phyloP scores from a whole-genome alignment of 495 filamentous ascomycete species.

The Filosporella fistucella region DNA sequence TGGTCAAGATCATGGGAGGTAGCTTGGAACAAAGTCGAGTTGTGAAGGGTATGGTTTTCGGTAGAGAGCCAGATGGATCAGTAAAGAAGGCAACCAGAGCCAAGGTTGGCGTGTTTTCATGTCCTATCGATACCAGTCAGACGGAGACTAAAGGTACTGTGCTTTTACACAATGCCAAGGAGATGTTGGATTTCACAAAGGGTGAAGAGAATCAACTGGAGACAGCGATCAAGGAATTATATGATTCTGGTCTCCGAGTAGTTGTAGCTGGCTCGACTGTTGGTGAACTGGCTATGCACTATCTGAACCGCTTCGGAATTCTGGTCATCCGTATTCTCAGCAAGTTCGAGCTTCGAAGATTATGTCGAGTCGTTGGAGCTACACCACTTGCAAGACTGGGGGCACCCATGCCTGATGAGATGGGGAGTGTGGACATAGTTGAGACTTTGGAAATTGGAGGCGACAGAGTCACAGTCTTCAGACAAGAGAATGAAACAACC shows the following conservation, averaged over 20 bases:
- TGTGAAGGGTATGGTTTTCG: conserved; percentile 98
- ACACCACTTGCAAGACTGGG: conserved; percentile 93
- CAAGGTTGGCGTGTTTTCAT: conserved; percentile 95
- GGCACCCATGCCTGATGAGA: conserved; percentile 99
- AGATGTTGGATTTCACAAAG: conserved; percentile 98
- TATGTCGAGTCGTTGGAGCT: conserved; percentile 95
- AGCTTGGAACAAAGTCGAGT: conserved; percentile 88
- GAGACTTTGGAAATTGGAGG: conserved; percentile 98
- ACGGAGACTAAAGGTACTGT: conserved; percentile 99
- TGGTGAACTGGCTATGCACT: conserved; percentile 94
- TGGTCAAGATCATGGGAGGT: conserved; percentile 99
- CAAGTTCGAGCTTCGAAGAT: conserved; percentile 91
- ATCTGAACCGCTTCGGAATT: conserved; percentile 94
- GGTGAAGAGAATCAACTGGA: conserved; percentile 94
- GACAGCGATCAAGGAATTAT: conserved; percentile 84
- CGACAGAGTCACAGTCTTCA: conserved; percentile 97
- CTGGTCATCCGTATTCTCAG: conserved; percentile 96
- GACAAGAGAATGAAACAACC: conserved; percentile 90
- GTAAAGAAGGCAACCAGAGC: conserved; percentile 88
- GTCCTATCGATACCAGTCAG: conserved; percentile 91
- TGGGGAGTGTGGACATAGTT: conserved; percentile 91
- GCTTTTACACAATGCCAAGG: conserved; percentile 93
- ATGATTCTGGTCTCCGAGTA: conserved; percentile 89
- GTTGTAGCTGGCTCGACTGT: conserved; percentile 87
- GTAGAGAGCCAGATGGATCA: conserved; percentile 82